phyloP scores from a whole-genome alignment of 805 yeast species.

The Clavispora asparagi region DNA sequence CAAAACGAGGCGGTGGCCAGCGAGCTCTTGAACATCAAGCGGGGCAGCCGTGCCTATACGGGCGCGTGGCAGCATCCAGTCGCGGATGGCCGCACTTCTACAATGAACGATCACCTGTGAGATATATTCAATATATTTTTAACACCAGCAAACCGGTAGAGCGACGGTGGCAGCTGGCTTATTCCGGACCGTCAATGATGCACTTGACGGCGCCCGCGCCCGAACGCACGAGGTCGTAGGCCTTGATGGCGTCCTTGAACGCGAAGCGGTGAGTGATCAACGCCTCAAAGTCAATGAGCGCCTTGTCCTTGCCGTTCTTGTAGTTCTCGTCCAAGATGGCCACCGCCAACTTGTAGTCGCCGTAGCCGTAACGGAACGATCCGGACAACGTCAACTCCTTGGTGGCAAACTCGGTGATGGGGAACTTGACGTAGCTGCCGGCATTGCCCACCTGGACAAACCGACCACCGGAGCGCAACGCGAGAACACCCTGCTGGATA shows the following conservation, averaged over 20 bases:
- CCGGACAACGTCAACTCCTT: constrained; percentile 71
- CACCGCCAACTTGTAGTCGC: constrained; percentile 73
- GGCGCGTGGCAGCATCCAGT: not conserved
- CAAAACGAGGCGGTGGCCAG: constrained; percentile 5
- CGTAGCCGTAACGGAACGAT: constrained; percentile 72
- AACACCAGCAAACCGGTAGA: too few species aligned
- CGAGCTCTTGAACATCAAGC: constrained; percentile 8
- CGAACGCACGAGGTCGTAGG: constrained; percentile 63
- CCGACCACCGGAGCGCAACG: constrained; percentile 62
- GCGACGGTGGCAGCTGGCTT: not conserved
- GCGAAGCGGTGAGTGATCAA: constrained; percentile 70
- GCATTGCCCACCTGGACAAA: constrained; percentile 88
- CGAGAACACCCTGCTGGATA: constrained; percentile 60
- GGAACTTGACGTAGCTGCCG: constrained; percentile 61
- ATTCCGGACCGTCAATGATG: constrained; percentile 73
- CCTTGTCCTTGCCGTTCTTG: constrained; percentile 35
- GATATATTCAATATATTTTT: not conserved
- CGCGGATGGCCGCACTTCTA: not conserved
- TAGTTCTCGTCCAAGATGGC: constrained; percentile 56
- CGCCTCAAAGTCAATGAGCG: constrained; percentile 53
- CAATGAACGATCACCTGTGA: not conserved
- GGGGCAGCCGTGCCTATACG: constrained; percentile 1
- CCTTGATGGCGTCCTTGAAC: constrained; percentile 69
- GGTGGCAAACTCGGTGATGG: constrained; percentile 62
- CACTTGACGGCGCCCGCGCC: constrained; percentile 73